Conservation (phyloP, 2,329 filamentous ascomycete genomes). For the Aspergillus candidus region DNA sequence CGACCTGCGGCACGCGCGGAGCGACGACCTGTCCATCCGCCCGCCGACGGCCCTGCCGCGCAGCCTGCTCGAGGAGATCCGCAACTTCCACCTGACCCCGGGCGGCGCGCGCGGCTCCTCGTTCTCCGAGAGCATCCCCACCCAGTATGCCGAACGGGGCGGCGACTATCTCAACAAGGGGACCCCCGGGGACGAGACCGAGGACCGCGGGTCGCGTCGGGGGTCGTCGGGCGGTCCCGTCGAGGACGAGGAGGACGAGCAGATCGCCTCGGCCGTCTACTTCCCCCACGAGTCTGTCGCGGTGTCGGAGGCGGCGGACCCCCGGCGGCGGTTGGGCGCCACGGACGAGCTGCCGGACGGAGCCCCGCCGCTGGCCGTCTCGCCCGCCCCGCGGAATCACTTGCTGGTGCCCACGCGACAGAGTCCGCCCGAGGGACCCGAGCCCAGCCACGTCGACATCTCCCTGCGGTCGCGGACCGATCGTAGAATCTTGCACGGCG, state of each 20-base stretch:
- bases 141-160: constrained; percentile 29
- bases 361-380: constrained; percentile 20
- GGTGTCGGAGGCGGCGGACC: constrained; percentile 25
- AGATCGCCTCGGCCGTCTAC: constrained; percentile 60
- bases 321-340: constrained; percentile 16
- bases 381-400: constrained; percentile 22
- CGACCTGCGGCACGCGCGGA: constrained; percentile 8
- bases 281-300: constrained; percentile 54
- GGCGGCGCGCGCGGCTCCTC: constrained; percentile 41
- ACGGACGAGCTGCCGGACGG: constrained; percentile 15
- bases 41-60: constrained; percentile 39
- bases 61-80: constrained; percentile 51
- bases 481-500: constrained; percentile 56
- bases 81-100: constrained; percentile 49
- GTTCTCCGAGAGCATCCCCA: constrained; percentile 38
- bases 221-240: constrained; percentile 12
- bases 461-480: constrained; percentile 56
- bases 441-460: constrained; percentile 54
- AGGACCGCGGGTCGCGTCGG: no score
- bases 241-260: constrained; percentile 57
- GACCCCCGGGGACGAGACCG: constrained; percentile 5
- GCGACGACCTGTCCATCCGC: constrained; percentile 20
- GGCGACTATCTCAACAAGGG: constrained; percentile 25
- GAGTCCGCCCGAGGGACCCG: constrained; percentile 21
- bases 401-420: constrained; percentile 25